phyloP scores from a whole-genome alignment of 768 basidiomycete species.

The Phylloporus rhodoxanthus region DNA sequence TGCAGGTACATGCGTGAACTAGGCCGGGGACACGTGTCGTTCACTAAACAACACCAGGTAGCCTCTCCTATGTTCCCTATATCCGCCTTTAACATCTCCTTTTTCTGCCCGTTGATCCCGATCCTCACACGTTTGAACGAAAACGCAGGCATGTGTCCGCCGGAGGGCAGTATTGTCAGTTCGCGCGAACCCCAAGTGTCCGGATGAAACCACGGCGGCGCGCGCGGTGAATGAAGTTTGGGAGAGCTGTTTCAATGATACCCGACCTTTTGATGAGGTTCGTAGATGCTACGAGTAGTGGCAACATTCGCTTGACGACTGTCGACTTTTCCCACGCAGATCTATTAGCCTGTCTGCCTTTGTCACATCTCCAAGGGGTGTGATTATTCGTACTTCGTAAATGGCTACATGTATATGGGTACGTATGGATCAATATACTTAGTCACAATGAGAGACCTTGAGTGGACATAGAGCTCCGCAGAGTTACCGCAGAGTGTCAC shows the following conservation, averaged over 20 bases:
- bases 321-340: conserved; percentile 24
- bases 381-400: not conserved
- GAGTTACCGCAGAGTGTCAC: too few relatives aligned
- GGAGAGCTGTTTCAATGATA: conserved; percentile 94
- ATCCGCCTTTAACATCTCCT: conserved; percentile 7
- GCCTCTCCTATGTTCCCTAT: conserved; percentile 10
- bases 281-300: too few relatives aligned
- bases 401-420: not conserved
- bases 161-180: conserved; percentile 83
- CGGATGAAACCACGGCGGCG: conserved; percentile 70
- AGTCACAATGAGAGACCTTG: not conserved
- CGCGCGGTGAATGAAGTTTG: conserved; percentile 93
- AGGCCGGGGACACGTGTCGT: conserved; percentile 64
- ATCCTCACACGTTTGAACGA: not conserved
- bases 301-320: not conserved
- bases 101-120: conserved; percentile 6
- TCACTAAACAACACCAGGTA: conserved; percentile 95
- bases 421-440: not conserved
- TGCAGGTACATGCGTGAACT: conserved; percentile 84
- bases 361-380: not conserved
- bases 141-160: conserved; percentile 75
- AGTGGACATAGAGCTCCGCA: conserved; percentile 10
- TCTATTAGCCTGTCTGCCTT: conserved; percentile 22
- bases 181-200: conserved; percentile 72
- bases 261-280: conserved; percentile 93